Evolutionary conservation across 106 monocot genomes (phyloP), one percentile per base, ranked within the genome.

Genomic region (Agapanthus africanus): DNA sequence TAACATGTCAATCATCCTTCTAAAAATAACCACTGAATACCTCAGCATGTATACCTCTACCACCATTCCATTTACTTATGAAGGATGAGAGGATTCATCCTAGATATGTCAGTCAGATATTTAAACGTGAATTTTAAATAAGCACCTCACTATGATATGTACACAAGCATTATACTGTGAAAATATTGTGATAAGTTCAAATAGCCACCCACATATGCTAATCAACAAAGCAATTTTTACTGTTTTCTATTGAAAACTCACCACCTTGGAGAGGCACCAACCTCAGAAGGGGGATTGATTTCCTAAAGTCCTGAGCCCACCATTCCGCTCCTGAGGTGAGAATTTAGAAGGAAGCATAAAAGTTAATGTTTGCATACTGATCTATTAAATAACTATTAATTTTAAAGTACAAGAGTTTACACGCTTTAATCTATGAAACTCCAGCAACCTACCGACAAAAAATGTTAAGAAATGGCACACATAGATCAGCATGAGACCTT

Each of bases 401-500:
- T 25, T 64, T 11, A 64, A 10, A 39, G 39, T 39, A 27, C 2
- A 62, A 5, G 25, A 64, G 32, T 67, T 25, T 46, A 14, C 10
- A 59, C 16, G 32, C n/a, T 30, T 25, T 9, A 64, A 39, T 1
- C 1, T 23, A 64, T 35, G 19, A 39, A 39, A 37, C 22, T 64
- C n/a, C n/a, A 18, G 54, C 19, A 27, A 44, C 85, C 68, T 80
- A 97, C 95, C 95, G 51, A 82, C 78, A 62, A 91, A 82, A 76
- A 87, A 97, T 49, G 95, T 97, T 28, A 97, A 67, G 68, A 84
- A 80, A 76, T 97, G 95, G 76, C 80, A 78, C 5, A 80, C 6
- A 46, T 97, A 97, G 33, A 97, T 92, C 86, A 97, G 76, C 95
- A 97, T 97, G 52, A 97, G 86, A 30, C 95, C 95, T 79, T 97